Evolutionary conservation across 2,329 filamentous ascomycete genomes (phyloP).

Genomic region (Aspergillus novoparasiticus): DNA sequence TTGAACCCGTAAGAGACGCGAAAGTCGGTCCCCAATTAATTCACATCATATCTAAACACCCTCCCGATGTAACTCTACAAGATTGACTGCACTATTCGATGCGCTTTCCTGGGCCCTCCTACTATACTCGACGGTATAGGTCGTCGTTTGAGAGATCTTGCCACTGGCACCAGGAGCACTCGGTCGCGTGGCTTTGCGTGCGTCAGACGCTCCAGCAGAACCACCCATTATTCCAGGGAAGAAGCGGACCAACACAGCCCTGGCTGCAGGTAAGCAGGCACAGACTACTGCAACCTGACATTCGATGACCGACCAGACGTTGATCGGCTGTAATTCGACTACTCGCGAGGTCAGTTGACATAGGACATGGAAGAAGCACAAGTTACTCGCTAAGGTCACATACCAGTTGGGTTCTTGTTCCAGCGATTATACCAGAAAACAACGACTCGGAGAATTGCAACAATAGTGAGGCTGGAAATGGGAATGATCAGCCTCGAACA

Average conservation of each 20-base stretch:
- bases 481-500: not conserved
- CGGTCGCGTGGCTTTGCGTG: slow-evolving; percentile 6
- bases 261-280: slow-evolving; percentile 28
- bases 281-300: slow-evolving; percentile 29
- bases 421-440: slow-evolving; percentile 30
- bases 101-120: slow-evolving; percentile 11
- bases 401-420: slow-evolving; percentile 23
- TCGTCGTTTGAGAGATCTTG: slow-evolving; percentile 28
- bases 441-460: slow-evolving; percentile 29
- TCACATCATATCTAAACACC: not conserved
- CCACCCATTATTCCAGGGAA: slow-evolving; percentile 21
- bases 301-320: slow-evolving; percentile 34
- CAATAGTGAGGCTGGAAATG: slow-evolving; percentile 21
- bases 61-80: slow-evolving; percentile 12
- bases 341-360: not conserved
- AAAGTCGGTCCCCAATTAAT: not conserved
- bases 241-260: slow-evolving; percentile 25
- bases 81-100: slow-evolving; percentile 19
- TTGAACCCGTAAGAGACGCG: not conserved
- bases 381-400: too few relatives aligned
- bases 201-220: slow-evolving; percentile 14
- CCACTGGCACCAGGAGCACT: slow-evolving; percentile 11
- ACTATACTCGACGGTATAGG: slow-evolving; percentile 27
- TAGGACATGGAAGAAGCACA: not conserved
- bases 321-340: slow-evolving; percentile 27